These are phyloP conservation scores for Coemansia erecta DNA, from an alignment of 192 early-diverging fungal species.

Conservation along the genomic window DNA sequence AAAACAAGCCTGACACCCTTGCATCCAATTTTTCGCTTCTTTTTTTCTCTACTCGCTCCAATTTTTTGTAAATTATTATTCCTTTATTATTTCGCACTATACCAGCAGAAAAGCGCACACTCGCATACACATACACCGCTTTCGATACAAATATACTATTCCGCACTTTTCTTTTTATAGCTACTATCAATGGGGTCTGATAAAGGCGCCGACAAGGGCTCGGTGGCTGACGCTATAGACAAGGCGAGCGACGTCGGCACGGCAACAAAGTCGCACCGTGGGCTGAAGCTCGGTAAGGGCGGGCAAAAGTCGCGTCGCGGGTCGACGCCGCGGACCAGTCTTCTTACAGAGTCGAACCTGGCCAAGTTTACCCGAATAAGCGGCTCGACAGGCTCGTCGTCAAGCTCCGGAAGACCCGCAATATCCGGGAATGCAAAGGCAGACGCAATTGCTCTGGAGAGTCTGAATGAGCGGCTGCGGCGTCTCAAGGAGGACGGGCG, in stretches of 20 bases:
- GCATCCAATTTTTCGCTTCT: too few species aligned
- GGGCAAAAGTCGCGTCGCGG: constrained; percentile 36
- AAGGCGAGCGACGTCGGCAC: too few species aligned
- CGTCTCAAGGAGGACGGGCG: constrained; percentile 16
- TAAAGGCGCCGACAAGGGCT: too few species aligned
- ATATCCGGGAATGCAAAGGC: constrained; percentile 1
- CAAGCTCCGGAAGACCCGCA: constrained; percentile 7
- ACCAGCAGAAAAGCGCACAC: neutral
- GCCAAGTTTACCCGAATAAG: constrained; percentile 8
- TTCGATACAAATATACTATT: constrained; percentile 10
- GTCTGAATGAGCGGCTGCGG: constrained; percentile 27
- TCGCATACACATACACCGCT: too few species aligned
- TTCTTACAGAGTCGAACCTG: constrained; percentile 10
- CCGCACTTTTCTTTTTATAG: constrained; percentile 3
- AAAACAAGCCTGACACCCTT: constrained; percentile 1
- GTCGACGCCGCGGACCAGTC: constrained; percentile 35
- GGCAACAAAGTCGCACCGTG: too few species aligned
- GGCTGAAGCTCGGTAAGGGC: constrained; percentile 13
- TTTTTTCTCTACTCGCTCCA: constrained; percentile 4
- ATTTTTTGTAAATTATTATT: constrained; percentile 9
- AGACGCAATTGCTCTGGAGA: constrained; percentile 13
- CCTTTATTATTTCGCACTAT: constrained; percentile 10
- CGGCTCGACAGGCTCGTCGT: constrained; percentile 4
- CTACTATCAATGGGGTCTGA: neutral
- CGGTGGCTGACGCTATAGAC: too few species aligned